Evolutionary conservation across 2,329 filamentous ascomycete genomes (phyloP), one percentile per base, ranked within the genome.

Genomic region (Penicillium sp.): DNA sequence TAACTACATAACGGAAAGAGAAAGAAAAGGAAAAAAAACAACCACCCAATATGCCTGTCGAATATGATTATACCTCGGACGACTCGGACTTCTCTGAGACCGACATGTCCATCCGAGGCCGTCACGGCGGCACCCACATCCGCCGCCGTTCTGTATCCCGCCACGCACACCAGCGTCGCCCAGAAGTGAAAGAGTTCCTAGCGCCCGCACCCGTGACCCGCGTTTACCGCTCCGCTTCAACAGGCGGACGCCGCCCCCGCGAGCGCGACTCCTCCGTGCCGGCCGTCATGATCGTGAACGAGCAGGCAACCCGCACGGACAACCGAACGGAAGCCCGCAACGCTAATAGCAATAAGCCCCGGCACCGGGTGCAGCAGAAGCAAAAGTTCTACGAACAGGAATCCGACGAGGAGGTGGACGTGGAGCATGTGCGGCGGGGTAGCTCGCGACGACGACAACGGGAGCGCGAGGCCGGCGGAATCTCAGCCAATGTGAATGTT

Each of bases 11-110:
- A 45, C 7, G 21, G 7, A 45, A 24, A 24, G 19, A 45, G 21
- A 24, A 19, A 37, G 11, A 39, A 39, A 39, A 39, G 11, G 6
- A 1, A 13, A 14, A 19, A 39, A 22, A 41, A 41, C 19, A 29
- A 31, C 16, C 10, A 37, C 57, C 24, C 55, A 62, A 57, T 47
- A 66, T 67, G 63, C 58, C 63, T 29, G 8, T 43, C 50, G 26
- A 55, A 60, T 46, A 51, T 60, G 46, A 53, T 50, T 37, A 19
- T 3, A 58, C 60, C 27, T 69, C 70, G 21, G 65, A 69, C 16
- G 70, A 72, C 31, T 65, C 69, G 22, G 72, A 73, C 3, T 70
- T 63, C 52, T 72, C 70, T 26, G 73, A 75, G 57, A 70, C 72
- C 13, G 73, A 75, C 44, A 44, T 70, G 54, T 75, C 72, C 24